Percentiles rank a stretch among this genome's conserved stretches.
phyloP scores from a whole-genome alignment of 495 filamentous ascomycete genomes.

The Platismatia glauca region DNA sequence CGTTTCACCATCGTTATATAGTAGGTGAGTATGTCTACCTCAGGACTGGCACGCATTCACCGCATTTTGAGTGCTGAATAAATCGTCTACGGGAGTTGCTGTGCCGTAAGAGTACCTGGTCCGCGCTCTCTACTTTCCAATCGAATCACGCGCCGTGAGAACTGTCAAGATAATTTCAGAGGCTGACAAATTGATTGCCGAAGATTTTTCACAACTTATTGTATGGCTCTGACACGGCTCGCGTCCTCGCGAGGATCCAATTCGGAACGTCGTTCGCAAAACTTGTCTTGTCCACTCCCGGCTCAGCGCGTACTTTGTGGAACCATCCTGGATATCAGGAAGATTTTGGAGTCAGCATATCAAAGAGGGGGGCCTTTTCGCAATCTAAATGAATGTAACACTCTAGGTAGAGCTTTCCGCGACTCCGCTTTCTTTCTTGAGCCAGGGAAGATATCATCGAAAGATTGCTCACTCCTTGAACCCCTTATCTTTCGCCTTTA shows the following conservation, averaged over 20 bases:
- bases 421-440: background rate
- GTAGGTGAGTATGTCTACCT: background rate
- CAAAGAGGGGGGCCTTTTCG: background rate
- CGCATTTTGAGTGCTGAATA: too few species aligned
- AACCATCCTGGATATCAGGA: constrained; percentile 45
- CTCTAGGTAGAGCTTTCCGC: background rate
- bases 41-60: too few species aligned
- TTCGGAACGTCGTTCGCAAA: constrained; percentile 63
- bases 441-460: background rate
- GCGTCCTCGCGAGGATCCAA: constrained; percentile 54
- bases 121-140: background rate
- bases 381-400: background rate
- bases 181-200: background rate
- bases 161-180: background rate
- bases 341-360: background rate
- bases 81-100: too few species aligned
- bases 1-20: background rate
- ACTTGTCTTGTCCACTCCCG: constrained; percentile 46
- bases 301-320: constrained; percentile 70
- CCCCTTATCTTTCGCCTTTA: constrained; percentile 47
- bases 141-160: background rate
- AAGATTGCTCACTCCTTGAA: constrained; percentile 38
- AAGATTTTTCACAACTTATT: constrained; percentile 14
- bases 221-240: background rate
- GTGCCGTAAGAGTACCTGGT: background rate